Evolutionary conservation across 176 grass and related monocot genomes (phyloP).

Genomic region (Lolium perenne): DNA sequence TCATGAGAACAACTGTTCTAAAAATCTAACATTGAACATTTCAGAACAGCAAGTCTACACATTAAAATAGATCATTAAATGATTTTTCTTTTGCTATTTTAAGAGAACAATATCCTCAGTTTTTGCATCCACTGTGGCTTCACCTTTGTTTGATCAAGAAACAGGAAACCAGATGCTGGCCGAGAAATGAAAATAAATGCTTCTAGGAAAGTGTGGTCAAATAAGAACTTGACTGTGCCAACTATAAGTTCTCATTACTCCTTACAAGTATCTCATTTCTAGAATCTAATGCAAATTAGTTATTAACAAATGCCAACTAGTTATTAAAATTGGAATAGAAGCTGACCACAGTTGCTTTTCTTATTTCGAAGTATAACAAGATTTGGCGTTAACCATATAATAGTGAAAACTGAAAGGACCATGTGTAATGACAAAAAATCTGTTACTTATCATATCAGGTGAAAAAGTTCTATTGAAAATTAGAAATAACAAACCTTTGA

Average conservation of each 20-base stretch:
- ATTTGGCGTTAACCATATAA: not conserved
- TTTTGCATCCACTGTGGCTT: not conserved
- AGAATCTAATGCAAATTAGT: not conserved
- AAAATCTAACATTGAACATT: not conserved
- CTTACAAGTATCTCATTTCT: not conserved
- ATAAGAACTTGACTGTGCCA: not conserved
- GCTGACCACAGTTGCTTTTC: not conserved
- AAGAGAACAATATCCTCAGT: not conserved
- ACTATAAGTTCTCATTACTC: not conserved
- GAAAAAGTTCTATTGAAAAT: not conserved
- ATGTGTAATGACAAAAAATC: not conserved
- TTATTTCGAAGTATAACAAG: not conserved
- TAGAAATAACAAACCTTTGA: conserved; percentile 65
- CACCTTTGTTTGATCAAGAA: not conserved
- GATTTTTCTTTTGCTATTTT: not conserved
- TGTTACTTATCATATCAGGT: not conserved
- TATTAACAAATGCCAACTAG: not conserved
- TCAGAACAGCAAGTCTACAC: not conserved
- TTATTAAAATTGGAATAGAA: not conserved
- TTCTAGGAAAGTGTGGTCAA: not conserved
- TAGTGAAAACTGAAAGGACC: conserved; percentile 16
- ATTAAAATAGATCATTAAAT: not conserved
- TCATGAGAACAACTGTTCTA: not conserved
- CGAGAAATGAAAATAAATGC: not conserved
- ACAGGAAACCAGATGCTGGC: not conserved